Evolutionary conservation across 1,139 yeast genomes (phyloP), one percentile per base, ranked within the genome.

Genomic region (Yamadazyma conglobata): DNA sequence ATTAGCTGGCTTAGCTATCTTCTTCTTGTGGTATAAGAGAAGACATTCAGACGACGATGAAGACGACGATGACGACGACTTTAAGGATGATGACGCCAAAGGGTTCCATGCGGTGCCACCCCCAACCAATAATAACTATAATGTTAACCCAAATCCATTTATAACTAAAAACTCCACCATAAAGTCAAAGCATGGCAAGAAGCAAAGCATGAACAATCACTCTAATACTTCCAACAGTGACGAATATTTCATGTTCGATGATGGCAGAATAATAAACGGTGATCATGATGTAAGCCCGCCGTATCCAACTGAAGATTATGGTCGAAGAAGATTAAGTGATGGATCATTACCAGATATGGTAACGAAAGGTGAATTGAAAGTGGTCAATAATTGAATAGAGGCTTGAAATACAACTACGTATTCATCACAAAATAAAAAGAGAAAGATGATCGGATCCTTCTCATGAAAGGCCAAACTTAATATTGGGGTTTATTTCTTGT

Each of bases 341-440:
- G 82, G 84, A 6, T 77, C 84, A n/a, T 58, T 80, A 40, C 88
- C 87, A 0, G 87, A 80, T 52, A 67, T 68, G 72, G 60, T 60
- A 33, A 62, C 68, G n/a, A 52, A 70, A 34, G 69, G 72, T 12
- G 61, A 70, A 10, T 54, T 68, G 34, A 67, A 68, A 48, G 74
- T 68, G 36, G 73, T 68, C 15, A 68, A 68, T 47, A 60, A 60
- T 36, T 64, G 48, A 44, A 15, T 12, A 8, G 21, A 15, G 15
- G 11, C 15, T 9, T 22, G 15, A n/a, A n/a, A n/a, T n/a, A n/a
- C n/a, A n/a, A n/a, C n/a, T n/a, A n/a, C n/a, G n/a, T n/a, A n/a
- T n/a, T n/a, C n/a, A n/a, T n/a, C n/a, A n/a, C n/a, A n/a, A n/a
- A n/a, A n/a, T n/a, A n/a, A n/a, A n/a, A n/a, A n/a, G n/a, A n/a